phyloP scores from a whole-genome alignment of 2,329 filamentous ascomycete genomes.

The Pseudocercospora musae region DNA sequence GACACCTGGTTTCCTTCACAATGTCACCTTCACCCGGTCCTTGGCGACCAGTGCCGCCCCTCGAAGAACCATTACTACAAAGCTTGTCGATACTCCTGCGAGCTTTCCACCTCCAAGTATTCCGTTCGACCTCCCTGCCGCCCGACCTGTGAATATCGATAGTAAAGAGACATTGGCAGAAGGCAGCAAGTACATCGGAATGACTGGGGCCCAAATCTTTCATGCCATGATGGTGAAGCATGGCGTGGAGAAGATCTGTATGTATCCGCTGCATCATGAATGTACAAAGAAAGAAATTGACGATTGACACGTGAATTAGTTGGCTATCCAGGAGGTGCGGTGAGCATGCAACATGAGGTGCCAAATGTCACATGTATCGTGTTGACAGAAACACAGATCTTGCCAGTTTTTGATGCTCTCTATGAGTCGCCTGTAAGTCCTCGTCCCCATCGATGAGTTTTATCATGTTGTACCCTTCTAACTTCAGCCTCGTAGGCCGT shows the following conservation, averaged over 20 bases:
- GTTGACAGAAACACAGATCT: neutral
- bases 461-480: no score
- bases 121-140: no score
- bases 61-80: no score
- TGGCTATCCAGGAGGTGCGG: neutral
- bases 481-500: slow-evolving; percentile 62
- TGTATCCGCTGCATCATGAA: neutral
- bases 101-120: no score
- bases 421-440: neutral
- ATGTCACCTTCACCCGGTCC: no score
- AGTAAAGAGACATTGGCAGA: no score
- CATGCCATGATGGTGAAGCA: slow-evolving; percentile 98
- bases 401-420: neutral
- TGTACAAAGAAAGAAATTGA: neutral
- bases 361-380: neutral
- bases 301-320: neutral
- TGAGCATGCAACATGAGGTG: neutral
- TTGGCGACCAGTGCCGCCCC: no score
- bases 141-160: no score
- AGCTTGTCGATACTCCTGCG: no score
- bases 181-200: slow-evolving; percentile 55
- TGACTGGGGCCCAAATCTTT: slow-evolving; percentile 92
- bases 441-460: no score
- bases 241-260: slow-evolving; percentile 76
- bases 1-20: no score